Evolutionary conservation across 2,329 filamentous ascomycete genomes (phyloP).

Genomic region (Fusarium sp.): DNA sequence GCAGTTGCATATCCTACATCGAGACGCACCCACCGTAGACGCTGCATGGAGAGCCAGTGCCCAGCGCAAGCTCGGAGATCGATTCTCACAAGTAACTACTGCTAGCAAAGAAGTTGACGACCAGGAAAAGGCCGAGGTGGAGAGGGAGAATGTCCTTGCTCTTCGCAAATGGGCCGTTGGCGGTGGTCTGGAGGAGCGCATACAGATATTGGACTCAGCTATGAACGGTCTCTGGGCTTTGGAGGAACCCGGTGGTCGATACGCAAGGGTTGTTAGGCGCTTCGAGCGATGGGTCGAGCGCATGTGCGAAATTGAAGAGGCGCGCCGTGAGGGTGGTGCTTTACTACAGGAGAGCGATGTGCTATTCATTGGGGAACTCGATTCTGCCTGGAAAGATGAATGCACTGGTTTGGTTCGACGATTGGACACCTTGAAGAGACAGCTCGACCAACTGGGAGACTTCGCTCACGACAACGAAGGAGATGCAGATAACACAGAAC

Average conservation of each 20-base stretch:
- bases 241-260: slow-evolving; percentile 68
- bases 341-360: slow-evolving; percentile 54
- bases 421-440: slow-evolving; percentile 66
- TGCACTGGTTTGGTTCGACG: slow-evolving; percentile 65
- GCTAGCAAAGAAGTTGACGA: slow-evolving; percentile 54
- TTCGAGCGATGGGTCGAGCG: slow-evolving; percentile 72
- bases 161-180: slow-evolving; percentile 64
- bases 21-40: slow-evolving; percentile 61
- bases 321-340: slow-evolving; percentile 56
- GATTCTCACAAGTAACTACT: slow-evolving; percentile 59
- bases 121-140: slow-evolving; percentile 60
- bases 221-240: slow-evolving; percentile 70
- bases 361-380: slow-evolving; percentile 68
- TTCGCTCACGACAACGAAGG: slow-evolving; percentile 20
- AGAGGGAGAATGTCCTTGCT: slow-evolving; percentile 65
- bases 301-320: slow-evolving; percentile 62
- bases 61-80: slow-evolving; percentile 59
- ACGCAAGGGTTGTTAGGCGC: slow-evolving; percentile 65
- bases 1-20: slow-evolving; percentile 74
- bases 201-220: slow-evolving; percentile 70
- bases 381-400: slow-evolving; percentile 71
- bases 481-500: slow-evolving; percentile 27
- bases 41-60: slow-evolving; percentile 70
- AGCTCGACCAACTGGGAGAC: slow-evolving; percentile 62
- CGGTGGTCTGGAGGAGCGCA: slow-evolving; percentile 65